A percentile compares a stretch with the other conserved stretches of the same genome.
phyloP scores from a whole-genome alignment of 2,329 filamentous ascomycete species.

The Colletotrichum filicis region DNA sequence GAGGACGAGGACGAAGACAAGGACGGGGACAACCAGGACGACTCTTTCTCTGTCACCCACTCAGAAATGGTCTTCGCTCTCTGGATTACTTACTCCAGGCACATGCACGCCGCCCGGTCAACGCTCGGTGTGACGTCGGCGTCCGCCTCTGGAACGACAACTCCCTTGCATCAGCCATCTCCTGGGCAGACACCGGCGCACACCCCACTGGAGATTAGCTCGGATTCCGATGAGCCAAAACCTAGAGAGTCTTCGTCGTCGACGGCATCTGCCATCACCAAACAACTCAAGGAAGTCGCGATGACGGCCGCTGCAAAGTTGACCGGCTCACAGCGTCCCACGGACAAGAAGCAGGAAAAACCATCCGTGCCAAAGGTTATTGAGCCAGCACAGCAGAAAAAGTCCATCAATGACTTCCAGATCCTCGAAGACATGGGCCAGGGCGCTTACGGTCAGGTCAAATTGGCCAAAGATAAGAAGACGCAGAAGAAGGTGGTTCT shows the following conservation, averaged over 20 bases:
- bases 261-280: constrained; percentile 61
- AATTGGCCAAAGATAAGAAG: constrained; percentile 88
- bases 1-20: constrained; percentile 61
- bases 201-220: constrained; percentile 66
- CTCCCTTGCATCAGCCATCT: constrained; percentile 82
- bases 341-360: constrained; percentile 48
- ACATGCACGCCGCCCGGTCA: constrained; percentile 81
- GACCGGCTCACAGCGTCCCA: constrained; percentile 52
- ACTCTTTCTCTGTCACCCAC: constrained; percentile 60
- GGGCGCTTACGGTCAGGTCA: constrained; percentile 97
- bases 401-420: constrained; percentile 88
- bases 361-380: constrained; percentile 48
- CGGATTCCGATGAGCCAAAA: constrained; percentile 61
- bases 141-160: constrained; percentile 70
- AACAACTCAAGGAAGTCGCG: constrained; percentile 68
- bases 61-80: constrained; percentile 91
- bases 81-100: constrained; percentile 96
- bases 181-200: constrained; percentile 76
- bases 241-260: constrained; percentile 50
- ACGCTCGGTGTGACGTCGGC: constrained; percentile 71
- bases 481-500: constrained; percentile 87
- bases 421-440: constrained; percentile 99
- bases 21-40: constrained; percentile 49
- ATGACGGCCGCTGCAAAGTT: constrained; percentile 65
- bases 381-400: constrained; percentile 67